Conservation (phyloP, 2,329 filamentous ascomycete genomes). For the Xylariaceae sp. region DNA sequence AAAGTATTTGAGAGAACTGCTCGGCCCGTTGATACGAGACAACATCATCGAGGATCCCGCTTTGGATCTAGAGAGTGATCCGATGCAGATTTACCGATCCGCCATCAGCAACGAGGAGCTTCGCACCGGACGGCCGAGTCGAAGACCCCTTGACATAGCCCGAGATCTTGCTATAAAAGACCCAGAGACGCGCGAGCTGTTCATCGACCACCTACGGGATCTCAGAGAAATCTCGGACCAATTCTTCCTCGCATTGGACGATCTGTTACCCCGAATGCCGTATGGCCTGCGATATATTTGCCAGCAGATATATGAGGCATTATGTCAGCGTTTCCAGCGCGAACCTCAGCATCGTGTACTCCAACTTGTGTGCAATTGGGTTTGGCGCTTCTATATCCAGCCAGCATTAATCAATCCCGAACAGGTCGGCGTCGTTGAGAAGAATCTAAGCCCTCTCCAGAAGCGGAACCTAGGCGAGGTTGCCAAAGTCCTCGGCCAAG, state of each 20-base stretch:
- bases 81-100: conserved; percentile 94
- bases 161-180: conserved; percentile 95
- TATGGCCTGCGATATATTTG: conserved; percentile 90
- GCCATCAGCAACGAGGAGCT: conserved; percentile 98
- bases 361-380: conserved; percentile 84
- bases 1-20: conserved; percentile 85
- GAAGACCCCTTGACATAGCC: conserved; percentile 79
- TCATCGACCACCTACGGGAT: conserved; percentile 93
- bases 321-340: conserved; percentile 75
- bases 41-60: conserved; percentile 91
- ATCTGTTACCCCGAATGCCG: conserved; percentile 83
- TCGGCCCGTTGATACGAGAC: conserved; percentile 83
- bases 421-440: conserved; percentile 89
- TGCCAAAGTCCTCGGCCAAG: conserved; percentile 86
- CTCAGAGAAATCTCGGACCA: conserved; percentile 93
- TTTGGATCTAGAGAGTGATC: conserved; percentile 93
- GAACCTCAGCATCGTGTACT: conserved; percentile 79
- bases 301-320: conserved; percentile 79
- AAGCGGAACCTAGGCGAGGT: conserved; percentile 92
- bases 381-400: conserved; percentile 93
- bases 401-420: conserved; percentile 89
- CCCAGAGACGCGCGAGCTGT: conserved; percentile 85
- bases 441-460: conserved; percentile 84
- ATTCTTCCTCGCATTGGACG: conserved; percentile 80
- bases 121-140: conserved; percentile 82